These are phyloP conservation scores for Alternaria infectoria DNA, from an alignment of 2,329 filamentous ascomycete genomes.

Conservation along the genomic window DNA sequence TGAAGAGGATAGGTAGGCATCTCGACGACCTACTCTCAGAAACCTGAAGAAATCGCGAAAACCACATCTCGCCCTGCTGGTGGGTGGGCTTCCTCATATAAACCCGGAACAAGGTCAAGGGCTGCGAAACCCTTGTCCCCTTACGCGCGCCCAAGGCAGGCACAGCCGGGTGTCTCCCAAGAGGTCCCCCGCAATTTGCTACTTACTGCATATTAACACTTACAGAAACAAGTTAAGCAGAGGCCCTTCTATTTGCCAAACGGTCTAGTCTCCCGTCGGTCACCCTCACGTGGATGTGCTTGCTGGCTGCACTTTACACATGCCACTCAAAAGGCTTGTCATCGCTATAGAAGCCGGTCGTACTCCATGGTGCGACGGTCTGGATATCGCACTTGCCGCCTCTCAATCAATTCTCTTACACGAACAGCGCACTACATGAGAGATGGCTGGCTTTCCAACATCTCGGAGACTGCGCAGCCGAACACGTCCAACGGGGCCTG, in stretches of 20 bases:
- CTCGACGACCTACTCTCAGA: constrained; percentile 31
- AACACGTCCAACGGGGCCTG: constrained; percentile 1
- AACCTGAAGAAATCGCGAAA: constrained; percentile 35
- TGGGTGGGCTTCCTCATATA: constrained; percentile 41
- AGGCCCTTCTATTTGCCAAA: constrained; percentile 19
- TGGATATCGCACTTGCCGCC: constrained; percentile 3
- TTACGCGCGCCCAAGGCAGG: constrained; percentile 13
- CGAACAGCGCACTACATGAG: constrained; percentile 5
- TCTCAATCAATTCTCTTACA: constrained; percentile 20
- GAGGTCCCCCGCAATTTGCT: constrained; percentile 21
- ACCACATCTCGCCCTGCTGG: constrained; percentile 34
- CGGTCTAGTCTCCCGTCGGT: constrained; percentile 18
- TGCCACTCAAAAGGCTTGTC: constrained; percentile 1
- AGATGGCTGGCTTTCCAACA: constrained; percentile 14
- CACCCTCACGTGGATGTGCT: constrained; percentile 19
- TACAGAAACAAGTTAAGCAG: constrained; percentile 21
- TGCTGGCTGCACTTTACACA: constrained; percentile 15
- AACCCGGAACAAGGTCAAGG: constrained; percentile 14
- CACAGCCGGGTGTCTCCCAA: constrained; percentile 20
- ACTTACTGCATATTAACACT: constrained; percentile 25
- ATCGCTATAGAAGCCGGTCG: background rate
- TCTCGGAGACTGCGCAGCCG: constrained; percentile 7
- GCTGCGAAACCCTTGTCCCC: constrained; percentile 19
- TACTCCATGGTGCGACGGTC: constrained; percentile 12
- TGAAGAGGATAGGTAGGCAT: constrained; percentile 49